phyloP scores from a whole-genome alignment of 1,139 yeast species.

The Yamadazyma triangularis region DNA sequence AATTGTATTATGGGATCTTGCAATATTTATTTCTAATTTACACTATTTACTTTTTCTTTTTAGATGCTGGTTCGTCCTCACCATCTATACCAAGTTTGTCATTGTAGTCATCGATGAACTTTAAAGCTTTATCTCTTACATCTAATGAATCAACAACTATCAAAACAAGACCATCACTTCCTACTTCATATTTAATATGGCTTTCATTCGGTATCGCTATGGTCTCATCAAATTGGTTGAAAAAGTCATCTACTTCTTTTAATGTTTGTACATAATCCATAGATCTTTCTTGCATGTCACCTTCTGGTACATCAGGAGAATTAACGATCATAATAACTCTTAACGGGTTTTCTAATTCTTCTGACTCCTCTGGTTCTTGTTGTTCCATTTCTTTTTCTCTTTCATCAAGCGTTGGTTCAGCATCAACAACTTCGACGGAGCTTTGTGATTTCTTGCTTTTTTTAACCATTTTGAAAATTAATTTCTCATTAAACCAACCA shows the following conservation, averaged over 20 bases:
- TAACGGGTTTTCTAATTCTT: constrained; percentile 41
- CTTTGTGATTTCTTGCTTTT: background rate
- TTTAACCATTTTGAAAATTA: background rate
- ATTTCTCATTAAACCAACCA: too few relatives aligned
- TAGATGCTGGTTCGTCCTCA: background rate
- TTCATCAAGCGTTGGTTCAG: constrained; percentile 2
- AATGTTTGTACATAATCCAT: constrained; percentile 43
- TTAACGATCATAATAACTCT: constrained; percentile 38
- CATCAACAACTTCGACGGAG: background rate
- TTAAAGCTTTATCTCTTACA: constrained; percentile 27
- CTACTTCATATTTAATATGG: constrained; percentile 65
- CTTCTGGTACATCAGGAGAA: constrained; percentile 23
- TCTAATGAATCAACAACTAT: constrained; percentile 43
- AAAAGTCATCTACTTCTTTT: constrained; percentile 52
- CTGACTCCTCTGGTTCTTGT: constrained; percentile 15
- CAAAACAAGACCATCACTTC: constrained; percentile 67
- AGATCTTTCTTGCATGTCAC: constrained; percentile 51
- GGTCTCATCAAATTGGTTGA: constrained; percentile 56
- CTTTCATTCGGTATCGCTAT: constrained; percentile 66
- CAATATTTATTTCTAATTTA: too few relatives aligned
- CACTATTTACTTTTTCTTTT: too few relatives aligned
- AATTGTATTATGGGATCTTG: too few relatives aligned
- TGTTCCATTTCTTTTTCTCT: constrained; percentile 4
- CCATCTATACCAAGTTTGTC: constrained; percentile 5
- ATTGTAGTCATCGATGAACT: constrained; percentile 33